Conservation (phyloP, 2,329 filamentous ascomycete species). For the Aspergillus ustus region DNA sequence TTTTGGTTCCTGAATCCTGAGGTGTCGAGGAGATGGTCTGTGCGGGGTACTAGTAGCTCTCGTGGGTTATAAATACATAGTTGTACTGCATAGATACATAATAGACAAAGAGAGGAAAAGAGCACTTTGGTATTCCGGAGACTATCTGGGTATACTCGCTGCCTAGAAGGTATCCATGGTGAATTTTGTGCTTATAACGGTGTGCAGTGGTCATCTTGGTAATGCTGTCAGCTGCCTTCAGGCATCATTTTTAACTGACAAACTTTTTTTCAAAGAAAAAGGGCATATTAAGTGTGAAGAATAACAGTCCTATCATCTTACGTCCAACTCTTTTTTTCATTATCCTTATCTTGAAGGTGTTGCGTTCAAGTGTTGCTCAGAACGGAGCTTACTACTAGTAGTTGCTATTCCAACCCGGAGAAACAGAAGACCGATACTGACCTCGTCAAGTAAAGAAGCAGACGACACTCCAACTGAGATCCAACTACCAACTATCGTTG, state of each 20-base stretch:
- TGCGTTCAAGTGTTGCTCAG: background rate
- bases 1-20: slow-evolving; percentile 4
- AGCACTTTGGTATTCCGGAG: too few species aligned
- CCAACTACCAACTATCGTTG: slow-evolving; percentile 22
- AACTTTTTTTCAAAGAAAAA: background rate
- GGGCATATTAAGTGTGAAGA: background rate
- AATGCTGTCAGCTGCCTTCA: background rate
- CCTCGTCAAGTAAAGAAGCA: slow-evolving; percentile 6
- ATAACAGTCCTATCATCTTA: background rate
- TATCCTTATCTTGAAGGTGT: background rate
- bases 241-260: background rate
- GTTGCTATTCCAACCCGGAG: slow-evolving; percentile 26
- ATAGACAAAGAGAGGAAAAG: too few species aligned
- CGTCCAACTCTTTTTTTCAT: background rate
- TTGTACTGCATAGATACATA: too few species aligned
- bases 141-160: background rate
- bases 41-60: slow-evolving; percentile 8
- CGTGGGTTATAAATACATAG: too few species aligned
- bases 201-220: background rate
- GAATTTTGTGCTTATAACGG: background rate
- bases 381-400: background rate
- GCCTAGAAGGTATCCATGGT: background rate
- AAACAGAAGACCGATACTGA: slow-evolving; percentile 28
- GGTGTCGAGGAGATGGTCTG: slow-evolving; percentile 10
- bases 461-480: background rate